Evolutionary conservation across 306 rosid genomes (phyloP), one percentile per base, ranked within the genome.

Genomic region (Biancaea sappan): DNA sequence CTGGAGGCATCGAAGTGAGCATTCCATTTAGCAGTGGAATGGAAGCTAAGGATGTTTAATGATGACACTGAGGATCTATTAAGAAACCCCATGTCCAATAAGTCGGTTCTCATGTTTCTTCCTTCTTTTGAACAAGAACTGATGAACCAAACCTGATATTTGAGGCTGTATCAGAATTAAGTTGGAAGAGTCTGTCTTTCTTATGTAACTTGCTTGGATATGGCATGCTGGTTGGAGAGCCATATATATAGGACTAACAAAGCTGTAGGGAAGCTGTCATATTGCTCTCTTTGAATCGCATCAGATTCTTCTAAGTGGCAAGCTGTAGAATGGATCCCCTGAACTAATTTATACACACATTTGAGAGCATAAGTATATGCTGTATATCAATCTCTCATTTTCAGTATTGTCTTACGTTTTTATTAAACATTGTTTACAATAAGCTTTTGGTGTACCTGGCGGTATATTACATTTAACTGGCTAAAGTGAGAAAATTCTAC

Each of bases 11-110:
- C 47, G 37, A 72, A 69, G 61, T 80, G 82, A 73, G 84, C 82
- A 73, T 77, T 80, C 87, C 77, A 77, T 69, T 64, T 56, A 69
- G 75, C 72, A 57, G 65, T 73, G 44, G 85, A 56, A 46, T 73
- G 78, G 58, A 80, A 73, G 54, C 83, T 32, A 34, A 73, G 75
- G 15, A 84, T 58, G 44, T 69, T 26, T 53, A 79, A 62, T 24
- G 82, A 62, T 24, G 84, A 37, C 10, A 46, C 18, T 67, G 43
- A 72, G 74, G 77, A 72, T 31, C 66, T 60, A 44, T 68, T 66
- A 79, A 37, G 50, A 67, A 11, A 58, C 29, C 25, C 61, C 62
- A 59, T 41, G 5, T 64, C 34, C 0, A 18, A 50, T 14, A 7
- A n/a, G 57, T 59, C 72, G 60, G 57, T 18, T 61, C 71, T 65